Evolutionary conservation across 2,329 filamentous ascomycete species (phyloP).

Genomic region (Fusarium marasasianum): DNA sequence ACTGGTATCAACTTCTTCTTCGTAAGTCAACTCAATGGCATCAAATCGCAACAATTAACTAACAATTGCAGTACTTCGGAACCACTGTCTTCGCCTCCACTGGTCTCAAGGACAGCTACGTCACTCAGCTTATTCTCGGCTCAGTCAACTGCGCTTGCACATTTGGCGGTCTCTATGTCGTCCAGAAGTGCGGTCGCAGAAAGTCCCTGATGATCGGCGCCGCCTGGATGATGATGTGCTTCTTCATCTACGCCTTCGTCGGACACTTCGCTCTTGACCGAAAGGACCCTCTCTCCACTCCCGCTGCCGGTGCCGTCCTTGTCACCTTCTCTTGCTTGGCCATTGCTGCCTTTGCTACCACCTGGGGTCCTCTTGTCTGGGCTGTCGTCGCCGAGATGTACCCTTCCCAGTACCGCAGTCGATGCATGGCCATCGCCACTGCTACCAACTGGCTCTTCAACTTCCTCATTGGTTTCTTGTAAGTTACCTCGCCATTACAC

Average conservation of each 20-base stretch:
- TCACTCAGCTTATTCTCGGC: constrained; percentile 74
- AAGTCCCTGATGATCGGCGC: constrained; percentile 71
- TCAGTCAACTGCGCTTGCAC: constrained; percentile 75
- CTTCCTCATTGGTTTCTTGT: constrained; percentile 65
- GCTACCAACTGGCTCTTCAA: constrained; percentile 73
- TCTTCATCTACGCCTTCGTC: constrained; percentile 61
- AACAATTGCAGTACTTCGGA: constrained; percentile 59
- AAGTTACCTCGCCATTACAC: constrained; percentile 20
- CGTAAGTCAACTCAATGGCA: constrained; percentile 5
- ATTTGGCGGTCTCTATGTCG: constrained; percentile 70
- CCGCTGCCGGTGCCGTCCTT: constrained; percentile 65
- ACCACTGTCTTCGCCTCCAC: constrained; percentile 73
- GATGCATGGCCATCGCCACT: constrained; percentile 65
- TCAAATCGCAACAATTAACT: not conserved
- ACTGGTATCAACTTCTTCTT: constrained; percentile 71
- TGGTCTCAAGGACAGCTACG: constrained; percentile 71
- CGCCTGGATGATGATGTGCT: constrained; percentile 66
- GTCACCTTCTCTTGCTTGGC: constrained; percentile 76
- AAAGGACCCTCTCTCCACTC: constrained; percentile 54
- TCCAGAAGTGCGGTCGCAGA: constrained; percentile 72
- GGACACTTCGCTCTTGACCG: constrained; percentile 57
- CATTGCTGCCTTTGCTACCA: constrained; percentile 73
- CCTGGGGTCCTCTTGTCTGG: constrained; percentile 77
- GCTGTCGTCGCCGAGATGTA: constrained; percentile 72
- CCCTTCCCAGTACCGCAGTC: constrained; percentile 64